Conservation (phyloP, 192 early-diverging fungal species). For the Backusella sp. region DNA sequence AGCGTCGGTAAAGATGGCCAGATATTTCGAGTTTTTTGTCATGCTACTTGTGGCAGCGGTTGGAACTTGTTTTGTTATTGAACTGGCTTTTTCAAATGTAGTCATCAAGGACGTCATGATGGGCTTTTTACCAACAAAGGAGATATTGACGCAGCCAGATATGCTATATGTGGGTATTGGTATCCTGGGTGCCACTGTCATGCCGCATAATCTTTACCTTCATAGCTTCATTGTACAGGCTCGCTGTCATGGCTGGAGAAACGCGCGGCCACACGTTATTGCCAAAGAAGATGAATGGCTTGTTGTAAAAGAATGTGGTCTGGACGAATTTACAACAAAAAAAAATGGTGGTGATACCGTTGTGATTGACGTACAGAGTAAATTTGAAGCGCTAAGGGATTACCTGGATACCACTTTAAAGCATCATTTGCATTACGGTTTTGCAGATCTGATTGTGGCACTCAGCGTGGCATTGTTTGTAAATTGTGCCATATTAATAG, state of each 20-base stretch:
- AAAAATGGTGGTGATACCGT: neutral
- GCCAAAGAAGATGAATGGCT: neutral
- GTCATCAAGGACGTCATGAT: constrained; percentile 54
- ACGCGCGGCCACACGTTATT: constrained; percentile 10
- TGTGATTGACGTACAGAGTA: neutral
- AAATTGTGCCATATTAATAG: constrained; percentile 78
- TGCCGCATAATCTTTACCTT: constrained; percentile 79
- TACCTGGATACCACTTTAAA: constrained; percentile 13
- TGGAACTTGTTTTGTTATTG: constrained; percentile 63
- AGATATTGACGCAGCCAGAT: constrained; percentile 55
- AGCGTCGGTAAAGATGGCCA: constrained; percentile 38
- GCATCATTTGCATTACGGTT: constrained; percentile 42
- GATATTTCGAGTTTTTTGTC: constrained; percentile 66
- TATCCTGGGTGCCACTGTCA: constrained; percentile 78
- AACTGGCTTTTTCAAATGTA: constrained; percentile 60
- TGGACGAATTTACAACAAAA: neutral
- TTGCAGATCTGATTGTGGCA: constrained; percentile 66
- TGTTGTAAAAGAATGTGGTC: neutral
- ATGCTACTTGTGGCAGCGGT: constrained; percentile 60
- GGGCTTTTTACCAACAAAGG: constrained; percentile 61
- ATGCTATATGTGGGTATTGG: constrained; percentile 71
- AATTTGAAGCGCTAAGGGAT: constrained; percentile 7
- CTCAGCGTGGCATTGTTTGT: constrained; percentile 72
- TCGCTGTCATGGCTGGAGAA: constrained; percentile 37
- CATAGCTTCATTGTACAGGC: constrained; percentile 78